A percentile compares a stretch with the other conserved stretches of the same genome.
Evolutionary conservation across 306 rosid species (phyloP).

Genomic region (Purshia tridentata): DNA sequence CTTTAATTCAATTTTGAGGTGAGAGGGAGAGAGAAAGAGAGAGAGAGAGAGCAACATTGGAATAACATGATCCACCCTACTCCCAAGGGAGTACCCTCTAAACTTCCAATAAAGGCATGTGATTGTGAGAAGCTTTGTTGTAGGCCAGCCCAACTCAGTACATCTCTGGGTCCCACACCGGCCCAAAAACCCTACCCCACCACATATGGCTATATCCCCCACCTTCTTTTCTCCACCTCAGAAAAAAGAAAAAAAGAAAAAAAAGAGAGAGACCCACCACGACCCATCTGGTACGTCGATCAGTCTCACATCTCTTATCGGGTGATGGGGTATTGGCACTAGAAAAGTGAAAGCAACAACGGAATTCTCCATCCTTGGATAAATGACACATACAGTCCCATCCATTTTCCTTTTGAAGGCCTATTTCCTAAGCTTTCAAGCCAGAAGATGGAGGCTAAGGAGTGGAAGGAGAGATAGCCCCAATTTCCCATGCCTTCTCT

Average conservation of each 20-base stretch:
- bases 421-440: slow-evolving; percentile 5
- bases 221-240: not conserved
- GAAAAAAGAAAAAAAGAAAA: not conserved
- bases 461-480: not conserved
- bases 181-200: slow-evolving; percentile 13
- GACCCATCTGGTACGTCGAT: too few species aligned
- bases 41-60: slow-evolving; percentile 37
- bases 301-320: too few species aligned
- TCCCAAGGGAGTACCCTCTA: slow-evolving; percentile 40
- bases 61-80: slow-evolving; percentile 62
- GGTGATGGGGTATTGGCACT: slow-evolving; percentile 22
- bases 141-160: slow-evolving; percentile 31
- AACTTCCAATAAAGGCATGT: slow-evolving; percentile 46
- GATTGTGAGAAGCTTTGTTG: slow-evolving; percentile 38
- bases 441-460: not conserved
- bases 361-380: slow-evolving; percentile 50
- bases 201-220: slow-evolving; percentile 18
- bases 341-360: slow-evolving; percentile 52
- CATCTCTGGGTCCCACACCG: slow-evolving; percentile 32
- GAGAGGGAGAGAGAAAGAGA: not conserved
- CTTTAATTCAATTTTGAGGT: slow-evolving; percentile 3
- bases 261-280: not conserved
- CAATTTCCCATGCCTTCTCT: slow-evolving; percentile 2
- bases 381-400: slow-evolving; percentile 44
- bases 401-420: slow-evolving; percentile 12